These are phyloP conservation scores for Agapanthus africanus DNA, from an alignment of 106 monocot genomes.

Conservation along the genomic window DNA sequence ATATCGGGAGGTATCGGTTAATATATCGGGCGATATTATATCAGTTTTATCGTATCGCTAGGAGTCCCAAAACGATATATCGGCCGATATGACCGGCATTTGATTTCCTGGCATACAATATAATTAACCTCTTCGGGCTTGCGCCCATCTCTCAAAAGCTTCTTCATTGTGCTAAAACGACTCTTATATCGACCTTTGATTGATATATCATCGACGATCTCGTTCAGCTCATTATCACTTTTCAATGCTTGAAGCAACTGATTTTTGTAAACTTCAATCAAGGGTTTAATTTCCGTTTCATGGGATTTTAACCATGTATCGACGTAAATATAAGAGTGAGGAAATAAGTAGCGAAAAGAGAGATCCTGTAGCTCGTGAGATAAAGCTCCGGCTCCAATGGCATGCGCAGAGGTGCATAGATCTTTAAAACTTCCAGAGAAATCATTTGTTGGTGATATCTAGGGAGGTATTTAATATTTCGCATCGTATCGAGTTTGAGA, in stretches of 20 bases:
- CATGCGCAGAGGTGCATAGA: slow-evolving; percentile 90
- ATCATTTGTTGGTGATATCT: slow-evolving; percentile 58
- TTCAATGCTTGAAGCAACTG: slow-evolving; percentile 43
- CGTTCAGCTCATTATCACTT: slow-evolving; percentile 41
- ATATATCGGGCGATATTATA: too few species aligned
- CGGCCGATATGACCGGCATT: too few species aligned
- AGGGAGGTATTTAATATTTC: slow-evolving; percentile 56
- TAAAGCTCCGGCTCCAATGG: slow-evolving; percentile 63
- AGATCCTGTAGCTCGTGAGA: slow-evolving; percentile 86
- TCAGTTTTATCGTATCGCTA: too few species aligned
- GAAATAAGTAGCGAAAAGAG: slow-evolving; percentile 82
- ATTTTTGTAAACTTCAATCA: slow-evolving; percentile 50
- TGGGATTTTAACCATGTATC: slow-evolving; percentile 76
- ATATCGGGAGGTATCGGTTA: too few species aligned
- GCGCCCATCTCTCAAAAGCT: slow-evolving; percentile 74
- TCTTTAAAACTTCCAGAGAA: slow-evolving; percentile 75
- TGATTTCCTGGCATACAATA: too few species aligned
- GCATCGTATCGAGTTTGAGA: slow-evolving; percentile 75
- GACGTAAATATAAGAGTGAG: slow-evolving; percentile 64
- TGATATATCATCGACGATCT: slow-evolving; percentile 52
- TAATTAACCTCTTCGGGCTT: slow-evolving; percentile 88
- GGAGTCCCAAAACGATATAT: too few species aligned
- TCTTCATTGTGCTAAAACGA: slow-evolving; percentile 97
- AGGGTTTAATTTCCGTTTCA: slow-evolving; percentile 29
- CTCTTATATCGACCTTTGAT: slow-evolving; percentile 81